A percentile compares a stretch with the other conserved stretches of the same genome.
Conservation (phyloP, 805 yeast species). For the Zygoascus bituminiphila region DNA sequence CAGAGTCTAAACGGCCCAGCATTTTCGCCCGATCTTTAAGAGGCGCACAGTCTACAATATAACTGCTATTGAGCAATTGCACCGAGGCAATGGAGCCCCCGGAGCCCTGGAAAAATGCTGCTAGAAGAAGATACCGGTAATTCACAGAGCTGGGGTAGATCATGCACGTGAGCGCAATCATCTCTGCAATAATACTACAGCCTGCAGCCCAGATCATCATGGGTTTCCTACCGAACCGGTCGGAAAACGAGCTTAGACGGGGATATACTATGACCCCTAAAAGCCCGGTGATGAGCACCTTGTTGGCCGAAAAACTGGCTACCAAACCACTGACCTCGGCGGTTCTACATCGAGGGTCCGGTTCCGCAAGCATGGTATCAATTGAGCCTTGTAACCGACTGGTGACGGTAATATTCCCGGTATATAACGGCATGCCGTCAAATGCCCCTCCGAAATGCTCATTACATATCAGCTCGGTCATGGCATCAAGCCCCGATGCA, state of each 20-base stretch:
- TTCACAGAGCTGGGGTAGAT: conserved; percentile 13
- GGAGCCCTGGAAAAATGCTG: conserved; percentile 39
- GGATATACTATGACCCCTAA: conserved; percentile 18
- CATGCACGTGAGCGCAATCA: conserved; percentile 12
- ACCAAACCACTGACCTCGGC: conserved; percentile 17
- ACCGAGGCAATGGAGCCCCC: conserved; percentile 59
- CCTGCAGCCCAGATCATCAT: conserved; percentile 28
- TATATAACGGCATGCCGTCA: neutral
- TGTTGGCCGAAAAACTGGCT: conserved; percentile 15
- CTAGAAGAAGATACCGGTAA: conserved; percentile 33
- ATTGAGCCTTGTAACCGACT: neutral
- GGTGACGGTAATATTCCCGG: neutral
- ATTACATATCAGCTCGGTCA: conserved; percentile 18
- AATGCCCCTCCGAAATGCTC: conserved; percentile 9
- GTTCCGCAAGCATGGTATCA: too few species aligned
- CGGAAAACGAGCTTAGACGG: conserved; percentile 56
- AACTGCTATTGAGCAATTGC: conserved; percentile 55
- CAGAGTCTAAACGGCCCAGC: conserved; percentile 24
- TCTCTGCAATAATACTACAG: conserved; percentile 13
- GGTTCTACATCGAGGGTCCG: conserved; percentile 18
- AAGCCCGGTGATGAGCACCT: conserved; percentile 9
- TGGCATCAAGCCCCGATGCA: conserved; percentile 16
- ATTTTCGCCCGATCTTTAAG: conserved; percentile 41
- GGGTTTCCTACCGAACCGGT: conserved; percentile 52
- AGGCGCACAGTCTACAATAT: conserved; percentile 65